Evolutionary conservation across 768 basidiomycete species (phyloP).

Genomic region (Lactifluus volemus): DNA sequence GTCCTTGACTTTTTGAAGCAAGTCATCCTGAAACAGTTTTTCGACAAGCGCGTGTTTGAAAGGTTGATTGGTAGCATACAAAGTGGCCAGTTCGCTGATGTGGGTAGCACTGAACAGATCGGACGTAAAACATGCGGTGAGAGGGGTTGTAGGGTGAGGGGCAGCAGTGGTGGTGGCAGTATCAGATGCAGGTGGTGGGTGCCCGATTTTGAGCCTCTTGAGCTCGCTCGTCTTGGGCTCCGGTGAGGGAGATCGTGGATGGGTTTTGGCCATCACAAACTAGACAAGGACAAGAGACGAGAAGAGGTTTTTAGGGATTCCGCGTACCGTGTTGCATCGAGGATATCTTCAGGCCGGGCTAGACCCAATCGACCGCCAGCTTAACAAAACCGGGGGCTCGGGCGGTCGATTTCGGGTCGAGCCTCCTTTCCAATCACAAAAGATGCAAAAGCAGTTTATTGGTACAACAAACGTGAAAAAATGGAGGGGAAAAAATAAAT

Average conservation of each 20-base stretch:
- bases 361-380: background rate
- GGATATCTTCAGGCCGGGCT: background rate
- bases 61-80: constrained; percentile 53
- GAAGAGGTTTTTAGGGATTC: background rate
- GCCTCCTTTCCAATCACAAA: background rate
- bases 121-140: constrained; percentile 36
- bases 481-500: background rate
- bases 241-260: constrained; percentile 39
- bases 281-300: background rate
- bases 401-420: no score
- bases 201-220: constrained; percentile 34
- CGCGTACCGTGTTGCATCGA: background rate
- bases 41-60: constrained; percentile 80
- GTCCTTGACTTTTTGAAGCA: constrained; percentile 73
- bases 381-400: no score
- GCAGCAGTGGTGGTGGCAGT: background rate
- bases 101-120: constrained; percentile 50
- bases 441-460: constrained; percentile 2
- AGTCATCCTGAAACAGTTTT: constrained; percentile 74
- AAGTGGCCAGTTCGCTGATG: constrained; percentile 43
- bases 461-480: constrained; percentile 13
- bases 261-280: constrained; percentile 37
- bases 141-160: constrained; percentile 5
- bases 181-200: constrained; percentile 21
- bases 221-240: constrained; percentile 25